phyloP scores from a whole-genome alignment of 176 grass and related monocot genomes.

The Guadua angustifolia region DNA sequence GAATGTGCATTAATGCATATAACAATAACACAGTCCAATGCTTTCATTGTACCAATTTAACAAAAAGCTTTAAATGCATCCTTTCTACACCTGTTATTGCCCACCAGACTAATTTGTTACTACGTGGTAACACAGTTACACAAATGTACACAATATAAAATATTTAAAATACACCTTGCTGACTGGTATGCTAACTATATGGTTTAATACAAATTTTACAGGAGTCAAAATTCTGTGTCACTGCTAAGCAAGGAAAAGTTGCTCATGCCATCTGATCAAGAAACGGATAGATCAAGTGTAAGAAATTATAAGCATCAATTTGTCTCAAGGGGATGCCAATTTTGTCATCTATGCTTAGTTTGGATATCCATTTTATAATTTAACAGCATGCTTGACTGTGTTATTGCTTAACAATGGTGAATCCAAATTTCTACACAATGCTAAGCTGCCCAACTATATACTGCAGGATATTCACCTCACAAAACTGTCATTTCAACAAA shows the following conservation, averaged over 20 bases:
- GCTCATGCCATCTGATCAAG: background rate
- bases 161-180: background rate
- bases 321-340: background rate
- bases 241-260: background rate
- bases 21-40: background rate
- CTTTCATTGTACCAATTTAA: background rate
- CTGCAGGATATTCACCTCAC: background rate
- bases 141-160: slow-evolving; percentile 22
- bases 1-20: background rate
- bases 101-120: background rate
- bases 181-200: slow-evolving; percentile 11
- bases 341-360: slow-evolving; percentile 15
- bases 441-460: background rate
- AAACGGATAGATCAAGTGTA: slow-evolving; percentile 5
- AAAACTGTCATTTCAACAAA: background rate
- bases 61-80: background rate
- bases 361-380: background rate
- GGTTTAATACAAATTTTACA: slow-evolving; percentile 13
- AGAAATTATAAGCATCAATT: background rate
- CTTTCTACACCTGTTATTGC: slow-evolving; percentile 9
- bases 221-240: background rate
- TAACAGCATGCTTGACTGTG: background rate
- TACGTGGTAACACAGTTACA: background rate
- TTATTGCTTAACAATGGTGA: slow-evolving; percentile 16
- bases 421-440: background rate